Evolutionary conservation across 805 yeast genomes (phyloP), one percentile per base, ranked within the genome.

Genomic region (Danielia reshetovae): DNA sequence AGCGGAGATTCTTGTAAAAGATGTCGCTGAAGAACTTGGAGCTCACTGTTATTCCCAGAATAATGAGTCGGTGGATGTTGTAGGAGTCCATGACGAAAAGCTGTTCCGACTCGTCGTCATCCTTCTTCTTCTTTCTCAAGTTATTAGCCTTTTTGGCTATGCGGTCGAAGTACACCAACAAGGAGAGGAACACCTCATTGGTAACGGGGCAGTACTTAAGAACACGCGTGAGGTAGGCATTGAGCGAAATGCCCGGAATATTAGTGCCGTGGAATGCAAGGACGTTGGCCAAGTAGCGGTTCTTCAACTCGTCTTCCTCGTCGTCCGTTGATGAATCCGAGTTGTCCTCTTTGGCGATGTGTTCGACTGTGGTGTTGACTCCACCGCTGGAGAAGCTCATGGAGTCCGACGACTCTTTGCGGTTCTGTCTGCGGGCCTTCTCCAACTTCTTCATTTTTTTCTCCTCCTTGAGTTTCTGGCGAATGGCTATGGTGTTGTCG

Each of bases 161-260:
- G 43, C 97, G 68, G 61, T 93, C 99, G 63, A 93, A 88, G 59
- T 93, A 93, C 19, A 93, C 97, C 49, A 93, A 69, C 23, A 93
- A 63, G 24, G 96, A 81, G 30, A 93, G 65, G 59, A 89, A 93
- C 22, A 93, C 97, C 57, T 93, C 97, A 60, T 90, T 90, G 2
- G 98, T 89, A n/a, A 93, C 93, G 0, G 99, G 97, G 59, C 99
- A 93, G 62, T 93, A 93, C 60, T 90, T 90, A 56, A 90, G 75
- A 18, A 93, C 90, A 54, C 98, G 78, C 27, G 86, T 75, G 40
- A 93, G 70, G 56, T 93, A 93, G 14, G 95, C 93, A 51, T 87
- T 88, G 30, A 93, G 72, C 9, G 89, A 77, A 35, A 93, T 93
- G n/a, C 94, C 96, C 1, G 98, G 98, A 7, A 93, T 81, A 54